These are phyloP conservation scores for Citrullus amarus DNA, from an alignment of 306 rosid species.

Conservation along the genomic window DNA sequence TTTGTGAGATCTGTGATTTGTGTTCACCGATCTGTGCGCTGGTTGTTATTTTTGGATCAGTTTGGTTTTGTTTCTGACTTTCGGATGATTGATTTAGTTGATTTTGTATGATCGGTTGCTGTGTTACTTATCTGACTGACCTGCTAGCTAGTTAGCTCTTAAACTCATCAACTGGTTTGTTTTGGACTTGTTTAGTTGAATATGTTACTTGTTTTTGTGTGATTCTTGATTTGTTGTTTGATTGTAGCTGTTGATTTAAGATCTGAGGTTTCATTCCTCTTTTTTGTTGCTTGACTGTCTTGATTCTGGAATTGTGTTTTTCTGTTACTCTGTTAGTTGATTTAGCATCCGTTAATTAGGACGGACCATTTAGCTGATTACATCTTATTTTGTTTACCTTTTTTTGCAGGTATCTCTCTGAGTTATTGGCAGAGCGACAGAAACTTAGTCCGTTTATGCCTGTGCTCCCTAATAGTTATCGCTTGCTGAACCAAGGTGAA, in stretches of 20 bases:
- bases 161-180: neutral
- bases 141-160: neutral
- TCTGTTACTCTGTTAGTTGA: neutral
- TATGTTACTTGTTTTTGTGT: neutral
- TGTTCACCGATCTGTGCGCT: neutral
- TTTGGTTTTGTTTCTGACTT: neutral
- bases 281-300: neutral
- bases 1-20: slow-evolving; percentile 1
- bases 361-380: neutral
- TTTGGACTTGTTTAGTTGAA: neutral
- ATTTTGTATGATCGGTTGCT: neutral
- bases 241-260: neutral
- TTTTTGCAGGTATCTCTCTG: slow-evolving; percentile 52
- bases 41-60: neutral
- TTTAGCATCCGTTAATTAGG: neutral
- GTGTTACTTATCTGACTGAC: neutral
- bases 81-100: neutral
- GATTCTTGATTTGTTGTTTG: neutral
- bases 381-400: neutral
- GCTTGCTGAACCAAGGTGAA: slow-evolving; percentile 89
- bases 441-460: slow-evolving; percentile 67
- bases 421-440: slow-evolving; percentile 71
- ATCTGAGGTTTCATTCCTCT: neutral
- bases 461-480: slow-evolving; percentile 53
- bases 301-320: neutral